Base-by-base conservation (phyloP, 805 yeast genomes). In the Yarrowia sp. region DNA sequence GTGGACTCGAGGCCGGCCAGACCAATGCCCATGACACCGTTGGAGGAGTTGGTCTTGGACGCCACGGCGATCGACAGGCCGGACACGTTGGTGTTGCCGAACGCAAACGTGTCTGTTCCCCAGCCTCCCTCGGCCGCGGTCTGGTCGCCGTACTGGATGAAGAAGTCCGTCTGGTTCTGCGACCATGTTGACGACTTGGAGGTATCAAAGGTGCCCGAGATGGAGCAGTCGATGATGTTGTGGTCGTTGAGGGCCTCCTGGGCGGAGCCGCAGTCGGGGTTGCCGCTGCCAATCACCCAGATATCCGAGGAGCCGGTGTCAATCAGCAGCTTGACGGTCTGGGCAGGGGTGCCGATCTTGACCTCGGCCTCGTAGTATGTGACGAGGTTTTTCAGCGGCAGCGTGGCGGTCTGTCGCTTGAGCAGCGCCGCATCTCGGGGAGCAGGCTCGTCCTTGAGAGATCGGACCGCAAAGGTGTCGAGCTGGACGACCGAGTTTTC, bases 31-130 rank as follows among this genome's bases (percentile, higher is more conserved):
- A 79, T 71, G 38, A 75, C 75, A 68, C 96, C 94, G 69, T 83
- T 78, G 9, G 85, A 76, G 3, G 93, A 86, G 70, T 86, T 85
- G 1, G 91, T 84, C 42, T 77, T 76, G 73, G 86, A 85, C 2
- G 90, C 96, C 30, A 92, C 86, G 1, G 96, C 97, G 76, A 92
- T 83, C 6, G 91, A 85, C 38, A 89, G 78, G 68, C 80, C 78
- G 0, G 79, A 70, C 13, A 90, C 79, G 2, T 80, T 76, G 14
- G 82, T 76, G 60, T 81, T 84, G 55, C 87, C 86, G 66, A 90
- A 72, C 1, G 72, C 69, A 5, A 92, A 81, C 46, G 79, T 78
- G 73, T 92, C 97, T 50, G 79, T 74, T n/a, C 88, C 92, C 82
- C 84, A 86, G 15, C 71, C 71, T 17, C 91, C 91, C n/a, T 73